Base-by-base conservation (phyloP, 768 basidiomycete genomes). In the Lactifluus piperatus region DNA sequence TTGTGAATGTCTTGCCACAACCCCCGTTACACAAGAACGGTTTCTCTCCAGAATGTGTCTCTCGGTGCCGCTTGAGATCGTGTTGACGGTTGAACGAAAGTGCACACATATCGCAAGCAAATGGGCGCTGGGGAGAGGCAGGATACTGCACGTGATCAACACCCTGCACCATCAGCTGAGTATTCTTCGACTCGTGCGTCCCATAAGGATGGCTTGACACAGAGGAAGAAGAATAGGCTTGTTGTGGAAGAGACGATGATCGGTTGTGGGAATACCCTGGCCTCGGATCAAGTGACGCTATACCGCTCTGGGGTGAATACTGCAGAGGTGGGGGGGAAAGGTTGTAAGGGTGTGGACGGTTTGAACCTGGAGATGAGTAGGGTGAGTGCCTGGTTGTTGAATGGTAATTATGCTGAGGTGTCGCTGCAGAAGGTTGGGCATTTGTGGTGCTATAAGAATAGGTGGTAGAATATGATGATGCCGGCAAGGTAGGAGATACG, bases 61-160 rank as follows among this genome's bases (percentile, higher is more conserved):
- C 88, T 63, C 85, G 77, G 72, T 92, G 89, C 36, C 89, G 80
- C 69, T 91, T 91, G 68, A 91, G 71, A 70, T 92, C 89, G 68
- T 92, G 89, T 69, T 88, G 86, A 45, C 89, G 81, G 68, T 89
- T 89, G 75, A 92, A 92, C 22, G 88, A 90, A 62, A 91, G 70
- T 11, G 87, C 79, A 69, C 89, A 92, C 63, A 89, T 72, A 64
- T 74, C 72, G 61, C 73, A 73, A 45, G 72, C 67, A 69, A 73
- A 74, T 36, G 73, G 73, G 26, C 73, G 70, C 56, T 71, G 71
- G n/a, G 73, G 73, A 51, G 72, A 73, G 22, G 73, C 72, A 7
- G 71, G 71, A 53, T 72, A 74, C 63, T 72, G 72, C 60, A 67
- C 66, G 34, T 67, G 61, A 51, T 64, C 51, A 48, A 57, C 56